These are phyloP conservation scores for Euphorbia lathyris DNA, from an alignment of 345 rosid genomes.

Conservation along the genomic window DNA sequence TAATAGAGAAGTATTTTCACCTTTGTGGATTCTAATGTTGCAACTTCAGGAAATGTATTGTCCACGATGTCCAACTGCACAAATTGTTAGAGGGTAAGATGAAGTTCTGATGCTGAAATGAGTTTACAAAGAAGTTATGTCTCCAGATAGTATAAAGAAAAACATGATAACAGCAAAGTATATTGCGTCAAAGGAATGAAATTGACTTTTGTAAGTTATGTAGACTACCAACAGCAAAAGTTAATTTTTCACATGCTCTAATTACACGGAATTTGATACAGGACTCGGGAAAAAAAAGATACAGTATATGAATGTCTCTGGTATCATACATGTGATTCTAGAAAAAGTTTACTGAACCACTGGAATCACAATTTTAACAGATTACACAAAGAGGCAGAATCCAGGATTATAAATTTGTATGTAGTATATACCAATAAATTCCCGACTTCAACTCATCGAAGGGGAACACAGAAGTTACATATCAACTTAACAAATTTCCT, in stretches of 20 bases:
- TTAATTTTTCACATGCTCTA: not conserved
- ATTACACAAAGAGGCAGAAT: not conserved
- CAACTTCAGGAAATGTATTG: constrained; percentile 54
- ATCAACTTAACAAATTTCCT: not conserved
- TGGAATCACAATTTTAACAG: not conserved
- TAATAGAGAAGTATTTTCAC: constrained; percentile 30
- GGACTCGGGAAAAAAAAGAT: not conserved
- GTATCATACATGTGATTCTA: not conserved
- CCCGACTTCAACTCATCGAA: not conserved
- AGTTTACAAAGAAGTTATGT: constrained; percentile 5
- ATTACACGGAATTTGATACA: not conserved
- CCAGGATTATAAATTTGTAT: not conserved
- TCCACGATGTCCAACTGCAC: constrained; percentile 70
- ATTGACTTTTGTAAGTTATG: not conserved
- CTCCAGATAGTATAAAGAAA: constrained; percentile 1
- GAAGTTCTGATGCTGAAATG: constrained; percentile 4
- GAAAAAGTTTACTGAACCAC: not conserved
- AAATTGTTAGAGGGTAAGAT: constrained; percentile 17
- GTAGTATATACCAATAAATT: not conserved
- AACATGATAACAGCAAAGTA: not conserved
- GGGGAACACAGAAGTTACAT: not conserved
- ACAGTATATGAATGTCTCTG: not conserved
- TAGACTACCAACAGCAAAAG: not conserved
- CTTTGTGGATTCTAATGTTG: constrained; percentile 42
- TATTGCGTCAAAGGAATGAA: not conserved